Evolutionary conservation across 148 eudicot species (phyloP), one percentile per base, ranked within the genome.

Genomic region (Tetragonia tetragonoides): DNA sequence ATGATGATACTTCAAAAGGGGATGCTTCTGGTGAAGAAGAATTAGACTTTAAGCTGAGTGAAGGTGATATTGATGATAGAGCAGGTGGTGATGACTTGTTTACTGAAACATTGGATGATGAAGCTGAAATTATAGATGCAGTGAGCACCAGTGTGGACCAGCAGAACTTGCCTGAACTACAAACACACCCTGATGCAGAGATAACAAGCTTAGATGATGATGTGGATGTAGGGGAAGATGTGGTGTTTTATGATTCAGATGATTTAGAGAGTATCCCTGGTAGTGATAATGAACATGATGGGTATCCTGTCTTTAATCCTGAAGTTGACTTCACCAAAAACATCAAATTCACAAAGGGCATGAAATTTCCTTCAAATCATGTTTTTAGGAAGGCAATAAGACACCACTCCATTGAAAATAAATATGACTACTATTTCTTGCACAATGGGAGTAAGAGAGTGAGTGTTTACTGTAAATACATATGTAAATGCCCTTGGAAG

Each of bases 341-440:
- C 7, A 54, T 77, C 4, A 8, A 10, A 1, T 8, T 77, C 6
- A 54, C 38, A 2, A n/a, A 17, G 7, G 80, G 73, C 1, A 9
- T 68, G 66, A 57, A 37, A 10, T 78, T 78, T 34, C 16, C 39
- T 12, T 10, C 10, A 41, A n/a, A 11, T 14, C 37, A 41, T 0
- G 60, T 60, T 1, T 28, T 61, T 17, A 78, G 81, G 24, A 71
- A 70, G 12, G 75, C 81, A 23, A 10, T 78, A 9, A 38, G 41
- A 4, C 38, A 24, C 14, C 71, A 68, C 56, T 65, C 38, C 0
- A 68, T 77, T 8, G 59, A 53, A n/a, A 21, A 68, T 0, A 46
- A 24, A 54, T 57, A 59, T 70, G 80, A 78, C 38, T 71, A 61
- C 10, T 70, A 72, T n/a, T 64, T 40, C 37, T 16, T 78, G 5